phyloP scores from a whole-genome alignment of 169 alveolate species.

The Eimeria falciformis region DNA sequence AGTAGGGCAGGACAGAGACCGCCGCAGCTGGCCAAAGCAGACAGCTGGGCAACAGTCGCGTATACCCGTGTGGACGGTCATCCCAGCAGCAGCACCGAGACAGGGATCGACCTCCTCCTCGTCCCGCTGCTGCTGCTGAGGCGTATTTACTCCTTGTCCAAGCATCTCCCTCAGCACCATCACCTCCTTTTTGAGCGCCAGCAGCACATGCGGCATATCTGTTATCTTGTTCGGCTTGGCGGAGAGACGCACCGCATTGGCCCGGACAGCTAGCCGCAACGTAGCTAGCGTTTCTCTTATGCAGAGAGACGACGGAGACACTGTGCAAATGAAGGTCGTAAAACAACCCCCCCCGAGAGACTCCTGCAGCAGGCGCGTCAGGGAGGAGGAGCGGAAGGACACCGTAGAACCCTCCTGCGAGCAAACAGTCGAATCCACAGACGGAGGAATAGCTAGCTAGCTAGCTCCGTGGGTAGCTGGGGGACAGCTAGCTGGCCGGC shows the following conservation, averaged over 20 bases:
- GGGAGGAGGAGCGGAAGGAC: constrained; percentile 78
- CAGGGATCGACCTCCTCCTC: background rate
- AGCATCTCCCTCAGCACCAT: constrained; percentile 32
- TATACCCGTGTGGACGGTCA: background rate
- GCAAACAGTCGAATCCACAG: background rate
- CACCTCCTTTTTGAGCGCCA: constrained; percentile 40
- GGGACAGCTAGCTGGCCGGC: background rate
- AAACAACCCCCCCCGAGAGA: constrained; percentile 78
- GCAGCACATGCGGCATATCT: constrained; percentile 1
- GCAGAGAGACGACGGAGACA: constrained; percentile 81
- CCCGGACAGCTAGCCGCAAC: constrained; percentile 82
- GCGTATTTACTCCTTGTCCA: background rate
- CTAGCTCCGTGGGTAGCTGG: background rate
- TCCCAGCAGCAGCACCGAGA: background rate
- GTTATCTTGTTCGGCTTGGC: constrained; percentile 65
- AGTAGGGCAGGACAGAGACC: constrained; percentile 27
- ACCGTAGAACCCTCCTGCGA: constrained; percentile 81
- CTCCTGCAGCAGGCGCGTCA: constrained; percentile 78
- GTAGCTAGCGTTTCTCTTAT: constrained; percentile 83
- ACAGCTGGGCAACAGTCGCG: constrained; percentile 27
- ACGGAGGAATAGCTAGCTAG: background rate
- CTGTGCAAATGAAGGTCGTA: constrained; percentile 84
- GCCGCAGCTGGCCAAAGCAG: background rate
- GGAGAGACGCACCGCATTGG: constrained; percentile 79
- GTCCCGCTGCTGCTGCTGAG: constrained; percentile 15